phyloP scores from a whole-genome alignment of 768 basidiomycete genomes.

The Leccinum olivaceopallidum region DNA sequence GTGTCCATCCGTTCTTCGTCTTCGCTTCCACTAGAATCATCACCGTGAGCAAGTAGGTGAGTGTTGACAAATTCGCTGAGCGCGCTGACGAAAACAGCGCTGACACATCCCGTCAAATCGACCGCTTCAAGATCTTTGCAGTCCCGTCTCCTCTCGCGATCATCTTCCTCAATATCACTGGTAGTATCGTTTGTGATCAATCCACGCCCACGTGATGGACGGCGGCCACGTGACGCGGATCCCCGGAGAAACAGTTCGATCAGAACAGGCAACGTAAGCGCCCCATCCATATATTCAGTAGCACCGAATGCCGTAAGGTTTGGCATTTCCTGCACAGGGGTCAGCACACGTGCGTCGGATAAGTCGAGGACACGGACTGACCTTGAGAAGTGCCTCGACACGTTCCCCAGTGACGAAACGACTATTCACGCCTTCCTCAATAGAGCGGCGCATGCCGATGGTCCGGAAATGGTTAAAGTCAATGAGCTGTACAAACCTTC shows the following conservation, averaged over 20 bases:
- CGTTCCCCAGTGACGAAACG: slow-evolving; percentile 93
- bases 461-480: slow-evolving; percentile 98
- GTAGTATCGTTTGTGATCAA: slow-evolving; percentile 41
- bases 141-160: slow-evolving; percentile 69
- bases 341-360: slow-evolving; percentile 4
- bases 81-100: slow-evolving; percentile 83
- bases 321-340: slow-evolving; percentile 71
- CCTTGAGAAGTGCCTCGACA: slow-evolving; percentile 76
- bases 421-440: slow-evolving; percentile 85
- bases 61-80: slow-evolving; percentile 79
- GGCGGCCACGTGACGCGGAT: slow-evolving; percentile 62
- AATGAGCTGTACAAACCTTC: slow-evolving; percentile 80
- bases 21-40: slow-evolving; percentile 47
- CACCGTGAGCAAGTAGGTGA: slow-evolving; percentile 49
- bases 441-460: slow-evolving; percentile 90
- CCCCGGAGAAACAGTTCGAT: slow-evolving; percentile 92
- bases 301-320: slow-evolving; percentile 89
- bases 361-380: slow-evolving; percentile 30
- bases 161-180: slow-evolving; percentile 70
- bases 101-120: slow-evolving; percentile 95
- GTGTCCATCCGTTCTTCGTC: slow-evolving; percentile 35
- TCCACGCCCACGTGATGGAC: slow-evolving; percentile 65
- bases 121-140: slow-evolving; percentile 83
- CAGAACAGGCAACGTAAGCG: slow-evolving; percentile 80
- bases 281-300: slow-evolving; percentile 98